These are phyloP conservation scores for Auxenochlorella pyrenoidosa DNA, from an alignment of 139 green algal genomes.

Conservation along the genomic window DNA sequence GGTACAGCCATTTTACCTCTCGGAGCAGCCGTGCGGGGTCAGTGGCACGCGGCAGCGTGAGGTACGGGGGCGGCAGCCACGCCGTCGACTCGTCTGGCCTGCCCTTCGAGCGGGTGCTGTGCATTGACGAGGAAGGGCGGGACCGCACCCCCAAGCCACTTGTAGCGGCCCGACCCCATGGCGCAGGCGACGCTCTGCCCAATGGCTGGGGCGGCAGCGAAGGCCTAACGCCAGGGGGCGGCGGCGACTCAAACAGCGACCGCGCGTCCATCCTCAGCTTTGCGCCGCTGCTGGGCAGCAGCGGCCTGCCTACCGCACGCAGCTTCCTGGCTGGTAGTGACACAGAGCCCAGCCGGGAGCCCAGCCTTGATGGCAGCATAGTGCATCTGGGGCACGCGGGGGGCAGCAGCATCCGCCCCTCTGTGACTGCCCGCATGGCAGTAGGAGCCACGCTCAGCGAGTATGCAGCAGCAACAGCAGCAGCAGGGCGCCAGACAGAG, in stretches of 20 bases:
- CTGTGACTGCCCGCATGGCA: neutral
- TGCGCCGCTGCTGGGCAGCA: neutral
- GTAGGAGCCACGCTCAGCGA: neutral
- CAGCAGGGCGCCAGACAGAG: neutral
- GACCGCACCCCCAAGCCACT: conserved; percentile 79
- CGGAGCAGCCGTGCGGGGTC: neutral
- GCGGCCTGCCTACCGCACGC: neutral
- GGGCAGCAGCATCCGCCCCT: neutral
- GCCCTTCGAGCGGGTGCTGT: conserved; percentile 9
- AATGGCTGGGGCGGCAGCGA: conserved; percentile 4
- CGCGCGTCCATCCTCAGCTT: neutral
- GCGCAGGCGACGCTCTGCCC: neutral
- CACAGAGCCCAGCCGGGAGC: neutral
- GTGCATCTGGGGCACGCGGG: neutral
- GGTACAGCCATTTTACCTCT: neutral
- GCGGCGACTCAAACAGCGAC: neutral
- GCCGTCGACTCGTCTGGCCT: conserved; percentile 1
- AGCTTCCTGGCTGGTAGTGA: conserved; percentile 1
- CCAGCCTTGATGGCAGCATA: neutral
- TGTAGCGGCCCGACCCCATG: conserved; percentile 20
- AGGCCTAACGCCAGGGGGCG: neutral
- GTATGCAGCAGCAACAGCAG: neutral
- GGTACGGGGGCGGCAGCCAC: neutral
- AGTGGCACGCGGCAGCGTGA: neutral
- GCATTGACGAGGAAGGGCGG: conserved; percentile 62